Percentiles rank a stretch among this genome's conserved stretches.
Conservation (phyloP, 2,329 filamentous ascomycete species). For the Aspergillus aculeatus region DNA sequence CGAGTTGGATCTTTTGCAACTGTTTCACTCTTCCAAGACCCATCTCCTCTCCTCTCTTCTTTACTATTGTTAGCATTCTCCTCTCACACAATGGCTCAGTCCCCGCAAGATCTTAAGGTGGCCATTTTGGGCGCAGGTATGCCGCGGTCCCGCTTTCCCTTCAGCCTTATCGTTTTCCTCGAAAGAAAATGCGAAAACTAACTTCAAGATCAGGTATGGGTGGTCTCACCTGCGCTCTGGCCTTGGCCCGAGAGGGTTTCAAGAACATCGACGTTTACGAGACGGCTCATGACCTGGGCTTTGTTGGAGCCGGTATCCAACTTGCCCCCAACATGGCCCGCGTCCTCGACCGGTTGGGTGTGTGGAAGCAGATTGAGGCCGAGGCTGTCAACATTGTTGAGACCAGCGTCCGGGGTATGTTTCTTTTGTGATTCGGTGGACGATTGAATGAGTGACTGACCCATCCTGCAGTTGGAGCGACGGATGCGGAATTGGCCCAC, state of each 20-base stretch:
- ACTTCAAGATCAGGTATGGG: constrained; percentile 61
- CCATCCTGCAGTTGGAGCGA: constrained; percentile 58
- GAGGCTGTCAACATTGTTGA: constrained; percentile 70
- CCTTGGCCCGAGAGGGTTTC: constrained; percentile 75
- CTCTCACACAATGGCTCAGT: constrained; percentile 23
- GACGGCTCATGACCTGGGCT: constrained; percentile 69
- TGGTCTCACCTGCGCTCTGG: constrained; percentile 68
- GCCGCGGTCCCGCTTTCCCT: not conserved
- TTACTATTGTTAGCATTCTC: not conserved
- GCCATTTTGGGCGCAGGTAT: constrained; percentile 49
- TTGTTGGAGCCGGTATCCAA: constrained; percentile 83
- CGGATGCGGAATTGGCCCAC: constrained; percentile 67
- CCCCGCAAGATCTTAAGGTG: constrained; percentile 40
- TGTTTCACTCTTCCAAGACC: not conserved
- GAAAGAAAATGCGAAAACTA: not conserved
- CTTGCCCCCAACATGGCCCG: constrained; percentile 78
- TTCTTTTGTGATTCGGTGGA: not conserved
- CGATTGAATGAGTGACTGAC: too few relatives aligned
- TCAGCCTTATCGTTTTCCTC: not conserved
- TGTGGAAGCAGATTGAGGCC: constrained; percentile 67
- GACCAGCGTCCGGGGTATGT: constrained; percentile 68
- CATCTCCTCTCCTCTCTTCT: not conserved
- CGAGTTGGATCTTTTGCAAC: not conserved
- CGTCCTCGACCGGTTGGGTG: constrained; percentile 69
- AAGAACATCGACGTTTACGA: constrained; percentile 72